Base-by-base conservation (phyloP, 2,329 filamentous ascomycete species). In the Phaeosphaeriaceae sp. region DNA sequence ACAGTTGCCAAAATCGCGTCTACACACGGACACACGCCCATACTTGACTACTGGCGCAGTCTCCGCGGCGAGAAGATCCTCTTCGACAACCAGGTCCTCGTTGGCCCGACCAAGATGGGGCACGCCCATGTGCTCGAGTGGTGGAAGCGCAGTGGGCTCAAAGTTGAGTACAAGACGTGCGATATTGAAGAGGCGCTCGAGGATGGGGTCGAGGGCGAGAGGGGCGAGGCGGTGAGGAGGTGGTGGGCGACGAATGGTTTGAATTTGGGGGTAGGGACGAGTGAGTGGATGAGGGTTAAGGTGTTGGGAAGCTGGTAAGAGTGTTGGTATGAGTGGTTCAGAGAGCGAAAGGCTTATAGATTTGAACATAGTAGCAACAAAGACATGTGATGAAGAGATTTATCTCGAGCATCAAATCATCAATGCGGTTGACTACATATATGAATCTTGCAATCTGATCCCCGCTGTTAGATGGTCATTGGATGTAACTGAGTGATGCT, bases 131-230 rank as follows among this genome's bases (percentile, higher is more conserved):
- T 97, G 21, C 81, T 98, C 7, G 92, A 97, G 74, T 97, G 94
- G 94, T 97, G 94, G 93, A 90, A 91, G 71, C 84, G 84, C 53
- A 90, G 89, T 67, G 87, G 88, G 0, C 84, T 93, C 66, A 85
- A 86, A 52, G 93, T 97, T 24, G 92, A 96, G 76, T 97, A 97
- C 78, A 93, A 94, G 76, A 96, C 92, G 1, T 97, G 93, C 76
- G 93, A 96, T 76, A 95, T 98, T 60, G 93, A 97, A 75, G 94
- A 97, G 78, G 93, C 93, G 0, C 83, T 97, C 41, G 93, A 97
- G 75, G 93, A 97, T 74, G 91, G 92, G 21, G 86, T 94, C 3
- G 86, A 87, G 40, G 86, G 83, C 1, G 78, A 82, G 4, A 88
- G 90, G 54, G 90, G 92, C 61, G 87, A 88, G 63, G 85, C 85